Percentiles rank a stretch among this genome's conserved stretches.
Evolutionary conservation across 306 rosid species (phyloP).

Genomic region (Fagus crenata): DNA sequence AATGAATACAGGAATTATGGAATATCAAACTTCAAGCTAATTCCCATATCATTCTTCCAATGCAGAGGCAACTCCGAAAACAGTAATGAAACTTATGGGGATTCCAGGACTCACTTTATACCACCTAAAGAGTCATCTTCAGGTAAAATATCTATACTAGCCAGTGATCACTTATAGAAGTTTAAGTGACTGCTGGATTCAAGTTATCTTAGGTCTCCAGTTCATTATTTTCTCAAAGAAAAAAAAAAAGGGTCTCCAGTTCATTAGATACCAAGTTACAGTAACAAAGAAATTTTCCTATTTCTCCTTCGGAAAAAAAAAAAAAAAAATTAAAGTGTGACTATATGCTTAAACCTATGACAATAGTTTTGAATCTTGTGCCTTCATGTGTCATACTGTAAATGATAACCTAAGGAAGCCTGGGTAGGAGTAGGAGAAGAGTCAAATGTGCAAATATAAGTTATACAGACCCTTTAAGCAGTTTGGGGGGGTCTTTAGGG

Average conservation of each 20-base stretch:
- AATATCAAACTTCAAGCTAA: slow-evolving; percentile 24
- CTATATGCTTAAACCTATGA: background rate
- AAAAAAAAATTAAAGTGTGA: background rate
- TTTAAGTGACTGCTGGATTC: background rate
- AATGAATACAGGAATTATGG: background rate
- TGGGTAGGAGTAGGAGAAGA: background rate
- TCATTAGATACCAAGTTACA: slow-evolving; percentile 5
- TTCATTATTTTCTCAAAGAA: background rate
- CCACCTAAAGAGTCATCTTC: slow-evolving; percentile 89
- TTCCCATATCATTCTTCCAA: slow-evolving; percentile 8
- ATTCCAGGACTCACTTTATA: slow-evolving; percentile 83
- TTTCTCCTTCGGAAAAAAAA: background rate
- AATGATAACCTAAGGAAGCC: background rate
- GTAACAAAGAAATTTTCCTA: background rate
- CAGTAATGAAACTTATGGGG: slow-evolving; percentile 85
- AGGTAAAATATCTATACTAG: slow-evolving; percentile 45
- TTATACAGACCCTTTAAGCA: background rate
- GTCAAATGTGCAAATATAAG: background rate
- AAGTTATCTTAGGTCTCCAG: background rate
- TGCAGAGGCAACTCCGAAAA: slow-evolving; percentile 93
- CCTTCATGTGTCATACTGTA: background rate
- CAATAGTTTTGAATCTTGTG: background rate
- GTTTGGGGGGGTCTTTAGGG: background rate
- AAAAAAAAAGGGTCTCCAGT: background rate
- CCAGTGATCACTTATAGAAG: slow-evolving; percentile 2